Evolutionary conservation across 495 filamentous ascomycete species (phyloP).

Genomic region (Penicillium maclennaniae): DNA sequence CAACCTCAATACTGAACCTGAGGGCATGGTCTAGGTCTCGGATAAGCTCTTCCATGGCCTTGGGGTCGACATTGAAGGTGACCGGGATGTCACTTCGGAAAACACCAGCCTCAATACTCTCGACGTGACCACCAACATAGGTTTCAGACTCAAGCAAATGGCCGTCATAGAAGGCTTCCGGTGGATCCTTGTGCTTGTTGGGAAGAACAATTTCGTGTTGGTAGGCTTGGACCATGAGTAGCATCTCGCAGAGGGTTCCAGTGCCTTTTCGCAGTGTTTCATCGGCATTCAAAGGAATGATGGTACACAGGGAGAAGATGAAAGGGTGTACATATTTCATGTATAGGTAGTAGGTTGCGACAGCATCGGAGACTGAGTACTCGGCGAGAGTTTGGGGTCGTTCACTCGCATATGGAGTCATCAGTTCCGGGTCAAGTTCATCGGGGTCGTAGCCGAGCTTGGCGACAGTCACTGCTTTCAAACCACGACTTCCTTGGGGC

Average conservation of each 20-base stretch:
- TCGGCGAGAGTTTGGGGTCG: constrained; percentile 90
- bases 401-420: constrained; percentile 92
- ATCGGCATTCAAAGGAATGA: constrained; percentile 89
- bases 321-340: constrained; percentile 99
- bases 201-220: constrained; percentile 86
- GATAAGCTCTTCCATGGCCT: constrained; percentile 84
- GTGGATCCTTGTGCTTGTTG: constrained; percentile 90
- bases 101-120: constrained; percentile 98
- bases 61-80: constrained; percentile 82
- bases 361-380: constrained; percentile 98
- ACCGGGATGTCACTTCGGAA: constrained; percentile 94
- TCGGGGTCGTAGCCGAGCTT: constrained; percentile 99
- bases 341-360: constrained; percentile 98
- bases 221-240: constrained; percentile 98
- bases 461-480: constrained; percentile 96
- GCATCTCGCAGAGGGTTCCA: constrained; percentile 96
- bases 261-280: constrained; percentile 93
- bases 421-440: constrained; percentile 94
- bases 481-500: constrained; percentile 91
- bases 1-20: constrained; percentile 85
- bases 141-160: constrained; percentile 95
- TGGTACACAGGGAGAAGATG: constrained; percentile 97
- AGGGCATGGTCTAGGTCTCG: constrained; percentile 85
- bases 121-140: constrained; percentile 97
- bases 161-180: constrained; percentile 93